These are phyloP conservation scores for Tulasnella sp. DNA, from an alignment of 768 basidiomycete species.

Conservation along the genomic window DNA sequence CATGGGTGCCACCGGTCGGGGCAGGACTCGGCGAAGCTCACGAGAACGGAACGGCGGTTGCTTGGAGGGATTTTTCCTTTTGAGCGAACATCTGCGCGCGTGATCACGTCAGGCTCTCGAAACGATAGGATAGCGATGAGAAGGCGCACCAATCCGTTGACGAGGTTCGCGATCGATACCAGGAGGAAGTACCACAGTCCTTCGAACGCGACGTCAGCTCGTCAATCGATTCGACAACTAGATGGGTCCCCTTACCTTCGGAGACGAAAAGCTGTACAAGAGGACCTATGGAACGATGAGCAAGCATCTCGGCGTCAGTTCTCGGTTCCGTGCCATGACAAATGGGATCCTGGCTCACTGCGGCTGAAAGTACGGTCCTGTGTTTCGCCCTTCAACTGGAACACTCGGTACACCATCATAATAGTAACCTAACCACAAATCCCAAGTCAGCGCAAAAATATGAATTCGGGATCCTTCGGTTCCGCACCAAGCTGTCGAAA, in stretches of 20 bases:
- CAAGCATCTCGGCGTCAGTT: not conserved
- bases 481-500: conserved; percentile 1
- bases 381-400: not conserved
- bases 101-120: too few relatives aligned
- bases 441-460: not conserved
- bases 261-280: conserved; percentile 4
- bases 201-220: conserved; percentile 18
- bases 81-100: not conserved
- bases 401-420: not conserved
- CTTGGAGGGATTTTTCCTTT: not conserved
- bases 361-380: not conserved
- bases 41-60: not conserved
- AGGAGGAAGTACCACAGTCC: conserved; percentile 78
- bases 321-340: too few relatives aligned
- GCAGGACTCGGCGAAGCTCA: not conserved
- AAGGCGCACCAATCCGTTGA: conserved; percentile 18
- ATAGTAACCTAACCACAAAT: not conserved
- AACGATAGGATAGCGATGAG: not conserved
- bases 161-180: conserved; percentile 77
- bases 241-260: not conserved
- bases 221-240: not conserved
- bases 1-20: not conserved
- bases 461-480: not conserved
- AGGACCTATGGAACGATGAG: not conserved
- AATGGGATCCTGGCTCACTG: not conserved